These are phyloP conservation scores for Mucor ambiguus DNA, from an alignment of 371 early-diverging fungal species.

Conservation along the genomic window DNA sequence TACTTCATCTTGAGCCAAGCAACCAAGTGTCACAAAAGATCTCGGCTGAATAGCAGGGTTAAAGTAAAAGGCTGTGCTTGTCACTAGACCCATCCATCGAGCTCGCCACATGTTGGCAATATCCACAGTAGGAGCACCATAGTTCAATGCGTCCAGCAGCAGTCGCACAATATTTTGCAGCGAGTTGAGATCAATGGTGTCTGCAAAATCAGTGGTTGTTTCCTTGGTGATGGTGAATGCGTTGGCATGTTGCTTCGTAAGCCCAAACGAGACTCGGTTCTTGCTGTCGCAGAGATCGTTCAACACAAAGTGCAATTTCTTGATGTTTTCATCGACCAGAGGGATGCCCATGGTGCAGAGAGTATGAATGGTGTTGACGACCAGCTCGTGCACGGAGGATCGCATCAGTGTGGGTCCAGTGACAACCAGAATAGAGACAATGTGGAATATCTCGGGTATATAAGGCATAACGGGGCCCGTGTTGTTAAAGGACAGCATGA, in stretches of 20 bases:
- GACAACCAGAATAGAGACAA: conserved; percentile 80
- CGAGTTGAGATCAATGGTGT: conserved; percentile 71
- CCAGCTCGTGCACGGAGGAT: conserved; percentile 87
- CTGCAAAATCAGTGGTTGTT: conserved; percentile 63
- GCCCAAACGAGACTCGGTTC: conserved; percentile 79
- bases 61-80: conserved; percentile 90
- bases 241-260: conserved; percentile 72
- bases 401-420: conserved; percentile 85
- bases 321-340: conserved; percentile 58
- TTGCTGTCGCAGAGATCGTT: conserved; percentile 79
- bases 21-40: conserved; percentile 93
- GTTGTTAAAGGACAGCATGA: conserved; percentile 90
- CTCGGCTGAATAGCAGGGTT: conserved; percentile 93
- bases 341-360: conserved; percentile 71
- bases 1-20: conserved; percentile 84
- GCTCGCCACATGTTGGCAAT: conserved; percentile 83
- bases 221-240: conserved; percentile 73
- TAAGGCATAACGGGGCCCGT: conserved; percentile 65
- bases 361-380: conserved; percentile 89
- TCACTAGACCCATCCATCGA: conserved; percentile 90
- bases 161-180: conserved; percentile 80
- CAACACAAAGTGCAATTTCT: conserved; percentile 62
- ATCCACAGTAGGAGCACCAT: conserved; percentile 73
- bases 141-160: conserved; percentile 78
- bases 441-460: conserved; percentile 86